Evolutionary conservation across 768 basidiomycete genomes (phyloP).

Genomic region (Podaxis rugospora): DNA sequence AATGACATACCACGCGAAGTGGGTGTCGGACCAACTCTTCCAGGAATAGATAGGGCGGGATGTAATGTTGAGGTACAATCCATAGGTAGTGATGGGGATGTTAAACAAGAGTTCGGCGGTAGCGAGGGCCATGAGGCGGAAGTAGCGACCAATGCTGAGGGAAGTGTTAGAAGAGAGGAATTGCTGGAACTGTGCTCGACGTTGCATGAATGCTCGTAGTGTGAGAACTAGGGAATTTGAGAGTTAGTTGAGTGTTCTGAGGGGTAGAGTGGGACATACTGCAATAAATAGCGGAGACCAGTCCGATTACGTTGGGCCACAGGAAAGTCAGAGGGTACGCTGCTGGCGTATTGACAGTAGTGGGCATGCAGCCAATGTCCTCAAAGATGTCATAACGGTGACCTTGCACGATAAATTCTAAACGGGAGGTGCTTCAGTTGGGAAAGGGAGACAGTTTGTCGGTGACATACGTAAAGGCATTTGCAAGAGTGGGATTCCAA

Average conservation of each 20-base stretch:
- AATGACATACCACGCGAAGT: conserved; percentile 19
- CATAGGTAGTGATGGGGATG: background rate
- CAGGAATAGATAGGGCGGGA: conserved; percentile 20
- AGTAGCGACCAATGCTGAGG: background rate
- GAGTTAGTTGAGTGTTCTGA: no score
- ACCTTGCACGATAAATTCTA: conserved; percentile 37
- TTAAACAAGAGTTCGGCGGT: background rate
- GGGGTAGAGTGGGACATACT: background rate
- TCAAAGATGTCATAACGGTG: conserved; percentile 17
- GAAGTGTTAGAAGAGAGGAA: background rate
- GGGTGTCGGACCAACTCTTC: conserved; percentile 30
- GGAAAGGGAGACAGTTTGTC: no score
- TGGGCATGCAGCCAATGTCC: conserved; percentile 14
- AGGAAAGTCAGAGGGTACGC: background rate
- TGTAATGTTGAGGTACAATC: background rate
- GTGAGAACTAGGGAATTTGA: background rate
- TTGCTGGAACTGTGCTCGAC: background rate
- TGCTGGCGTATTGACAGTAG: conserved; percentile 9
- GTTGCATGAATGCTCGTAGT: background rate
- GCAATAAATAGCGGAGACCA: background rate
- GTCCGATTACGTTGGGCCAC: background rate
- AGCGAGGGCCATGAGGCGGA: background rate
- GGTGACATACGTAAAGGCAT: background rate
- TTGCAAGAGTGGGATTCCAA: background rate
- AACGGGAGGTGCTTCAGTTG: conserved; percentile 4